Evolutionary conservation across 768 basidiomycete species (phyloP), one percentile per base, ranked within the genome.

Genomic region (Phylloporus arenicola): DNA sequence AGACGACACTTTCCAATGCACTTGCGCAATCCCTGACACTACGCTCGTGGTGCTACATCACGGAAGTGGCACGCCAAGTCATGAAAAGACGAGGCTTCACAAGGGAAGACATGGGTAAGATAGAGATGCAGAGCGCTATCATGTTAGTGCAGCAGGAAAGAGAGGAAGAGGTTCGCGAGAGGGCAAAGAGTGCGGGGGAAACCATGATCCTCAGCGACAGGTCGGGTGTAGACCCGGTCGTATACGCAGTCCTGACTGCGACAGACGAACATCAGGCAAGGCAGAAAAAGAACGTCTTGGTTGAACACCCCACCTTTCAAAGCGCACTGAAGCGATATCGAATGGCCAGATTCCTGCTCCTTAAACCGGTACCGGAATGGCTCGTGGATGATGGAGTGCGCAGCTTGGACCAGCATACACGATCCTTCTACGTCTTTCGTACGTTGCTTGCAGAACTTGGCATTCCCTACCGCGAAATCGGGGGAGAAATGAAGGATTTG

Each of bases 41-140:
- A 27, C 47, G 54, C 2, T 57, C 59, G 16, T 50, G 61, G 27
- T 73, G 72, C 27, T 75, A 75, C 49, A 74, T 87, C 50, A 78
- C 70, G 20, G 84, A 87, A 63, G 78, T 83, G 19, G 84, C 84
- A 3, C 71, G 84, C 25, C 62, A 68, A 22, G 75, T 86, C 35
- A 83, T 87, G 76, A 67, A 60, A 46, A 58, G 56, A 8, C 70
- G 71, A 17, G 81, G 81, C 0, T 84, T 78, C 56, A 79, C 77
- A 17, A 70, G 82, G 31, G 59, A 72, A 20, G 72, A 82, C 47
- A 71, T 79, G 19, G 70, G 68, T 11, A 71, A 64, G 41, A 60
- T 81, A 33, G 71, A 78, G 50, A 85, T 87, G 84, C 84, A 86
- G 62, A 54, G 64, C 37, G 79, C 78, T 7, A 86, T 87, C 45